Conservation (phyloP, 2,329 filamentous ascomycete species). For the Didymellaceae sp. region DNA sequence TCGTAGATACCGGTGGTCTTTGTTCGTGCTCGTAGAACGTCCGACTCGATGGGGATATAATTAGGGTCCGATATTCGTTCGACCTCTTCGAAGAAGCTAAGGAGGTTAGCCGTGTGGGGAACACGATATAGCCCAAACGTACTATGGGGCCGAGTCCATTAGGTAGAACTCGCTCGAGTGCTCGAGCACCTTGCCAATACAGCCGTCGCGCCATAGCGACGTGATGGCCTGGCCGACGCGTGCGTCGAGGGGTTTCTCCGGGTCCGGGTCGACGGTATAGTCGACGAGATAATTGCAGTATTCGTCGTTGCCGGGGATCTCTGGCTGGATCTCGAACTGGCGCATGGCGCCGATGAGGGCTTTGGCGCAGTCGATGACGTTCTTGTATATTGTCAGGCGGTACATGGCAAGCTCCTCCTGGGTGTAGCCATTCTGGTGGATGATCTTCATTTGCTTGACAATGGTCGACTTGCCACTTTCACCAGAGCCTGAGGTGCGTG, state of each 20-base stretch:
- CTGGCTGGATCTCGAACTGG: conserved; percentile 85
- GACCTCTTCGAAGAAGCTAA: conserved; percentile 94
- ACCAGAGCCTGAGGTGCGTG: conserved; percentile 74
- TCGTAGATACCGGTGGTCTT: conserved; percentile 99
- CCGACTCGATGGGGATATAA: conserved; percentile 92
- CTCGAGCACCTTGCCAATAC: conserved; percentile 82
- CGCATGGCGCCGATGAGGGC: conserved; percentile 89
- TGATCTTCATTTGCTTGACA: conserved; percentile 99
- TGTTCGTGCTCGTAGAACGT: conserved; percentile 92
- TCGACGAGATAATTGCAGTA: conserved; percentile 81
- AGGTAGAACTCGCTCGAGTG: conserved; percentile 98
- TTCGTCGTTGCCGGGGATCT: conserved; percentile 72
- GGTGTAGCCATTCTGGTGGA: conserved; percentile 96
- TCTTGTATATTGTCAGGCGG: conserved; percentile 96
- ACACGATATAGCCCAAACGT: conserved; percentile 48
- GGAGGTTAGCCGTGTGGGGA: conserved; percentile 1
- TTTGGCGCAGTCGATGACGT: conserved; percentile 95
- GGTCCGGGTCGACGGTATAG: conserved; percentile 89
- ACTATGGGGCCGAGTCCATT: conserved; percentile 99
- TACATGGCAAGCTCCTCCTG: conserved; percentile 93
- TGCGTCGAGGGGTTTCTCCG: conserved; percentile 80
- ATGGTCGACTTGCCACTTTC: conserved; percentile 99
- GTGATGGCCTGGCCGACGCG: conserved; percentile 83
- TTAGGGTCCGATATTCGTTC: conserved; percentile 80
- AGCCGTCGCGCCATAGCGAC: conserved; percentile 88